A percentile compares a stretch with the other conserved stretches of the same genome.
Conservation (phyloP, 169 alveolate genomes). For the Plasmodium fragile region DNA sequence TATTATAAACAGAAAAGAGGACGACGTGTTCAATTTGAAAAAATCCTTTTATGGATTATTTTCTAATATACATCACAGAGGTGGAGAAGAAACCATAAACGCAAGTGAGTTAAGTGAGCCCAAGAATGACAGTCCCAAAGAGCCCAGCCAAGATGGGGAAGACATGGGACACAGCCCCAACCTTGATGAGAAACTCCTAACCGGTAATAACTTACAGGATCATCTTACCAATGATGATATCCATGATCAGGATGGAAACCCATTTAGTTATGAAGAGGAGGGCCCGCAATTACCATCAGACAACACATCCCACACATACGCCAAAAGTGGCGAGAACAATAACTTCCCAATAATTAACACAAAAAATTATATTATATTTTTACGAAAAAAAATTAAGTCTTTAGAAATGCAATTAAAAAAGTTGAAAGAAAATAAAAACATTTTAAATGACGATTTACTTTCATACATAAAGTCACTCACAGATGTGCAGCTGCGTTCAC, state of each 20-base stretch:
- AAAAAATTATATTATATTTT: conserved; percentile 62
- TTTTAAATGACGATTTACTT: conserved; percentile 80
- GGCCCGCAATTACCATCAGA: neutral
- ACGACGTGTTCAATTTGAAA: conserved; percentile 29
- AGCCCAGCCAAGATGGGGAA: neutral
- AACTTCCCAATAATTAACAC: conserved; percentile 71
- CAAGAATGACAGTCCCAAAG: neutral
- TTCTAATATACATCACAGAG: conserved; percentile 5
- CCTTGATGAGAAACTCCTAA: neutral
- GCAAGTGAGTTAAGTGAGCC: conserved; percentile 12
- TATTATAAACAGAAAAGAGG: conserved; percentile 21
- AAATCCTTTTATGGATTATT: conserved; percentile 52
- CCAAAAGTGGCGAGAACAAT: conserved; percentile 1
- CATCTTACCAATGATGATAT: neutral
- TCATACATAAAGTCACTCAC: conserved; percentile 83
- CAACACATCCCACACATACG: neutral
- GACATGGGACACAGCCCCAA: neutral
- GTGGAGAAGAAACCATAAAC: conserved; percentile 20
- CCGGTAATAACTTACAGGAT: neutral
- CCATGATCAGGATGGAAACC: neutral
- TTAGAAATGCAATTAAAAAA: conserved; percentile 60
- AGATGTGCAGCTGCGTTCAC: conserved; percentile 80
- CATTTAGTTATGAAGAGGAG: neutral
- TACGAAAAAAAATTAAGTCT: conserved; percentile 48
- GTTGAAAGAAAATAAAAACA: conserved; percentile 38